These are phyloP conservation scores for Rubia tinctorum DNA, from an alignment of 305 asterid species.

Conservation along the genomic window DNA sequence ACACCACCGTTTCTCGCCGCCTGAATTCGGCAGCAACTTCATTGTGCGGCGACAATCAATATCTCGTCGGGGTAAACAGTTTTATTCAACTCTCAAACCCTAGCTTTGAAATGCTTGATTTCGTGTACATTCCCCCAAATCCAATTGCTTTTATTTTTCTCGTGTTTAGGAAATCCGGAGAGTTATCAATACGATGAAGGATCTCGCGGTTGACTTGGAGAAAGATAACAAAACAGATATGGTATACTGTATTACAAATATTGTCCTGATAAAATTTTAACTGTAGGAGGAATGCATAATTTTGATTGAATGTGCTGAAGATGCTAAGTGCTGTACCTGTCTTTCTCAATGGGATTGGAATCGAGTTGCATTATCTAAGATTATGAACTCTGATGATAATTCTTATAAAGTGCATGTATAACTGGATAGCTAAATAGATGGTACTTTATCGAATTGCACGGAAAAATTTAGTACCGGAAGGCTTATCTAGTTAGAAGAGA, in stretches of 20 bases:
- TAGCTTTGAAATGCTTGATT: constrained; percentile 1
- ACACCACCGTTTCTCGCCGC: constrained; percentile 43
- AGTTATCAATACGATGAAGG: constrained; percentile 57
- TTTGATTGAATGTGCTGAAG: not conserved
- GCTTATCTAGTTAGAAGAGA: not conserved
- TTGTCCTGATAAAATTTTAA: not conserved
- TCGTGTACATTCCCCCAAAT: not conserved
- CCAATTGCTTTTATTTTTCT: constrained; percentile 1
- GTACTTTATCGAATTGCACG: not conserved
- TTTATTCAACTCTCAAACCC: constrained; percentile 16
- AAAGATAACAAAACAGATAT: constrained; percentile 48
- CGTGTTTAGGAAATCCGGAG: constrained; percentile 70
- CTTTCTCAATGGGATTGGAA: not conserved
- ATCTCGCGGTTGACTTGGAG: constrained; percentile 68
- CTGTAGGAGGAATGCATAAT: not conserved
- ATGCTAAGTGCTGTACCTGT: not conserved
- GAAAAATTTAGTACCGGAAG: not conserved
- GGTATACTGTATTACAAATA: constrained; percentile 34
- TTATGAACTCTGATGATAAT: constrained; percentile 1
- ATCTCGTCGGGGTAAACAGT: constrained; percentile 50
- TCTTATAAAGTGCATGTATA: not conserved
- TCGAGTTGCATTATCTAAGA: not conserved
- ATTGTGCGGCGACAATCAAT: constrained; percentile 57
- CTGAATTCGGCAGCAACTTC: constrained; percentile 50
- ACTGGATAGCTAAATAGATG: not conserved